Conservation (phyloP, 2,329 filamentous ascomycete genomes). For the Fusarium pseudograminearum region DNA sequence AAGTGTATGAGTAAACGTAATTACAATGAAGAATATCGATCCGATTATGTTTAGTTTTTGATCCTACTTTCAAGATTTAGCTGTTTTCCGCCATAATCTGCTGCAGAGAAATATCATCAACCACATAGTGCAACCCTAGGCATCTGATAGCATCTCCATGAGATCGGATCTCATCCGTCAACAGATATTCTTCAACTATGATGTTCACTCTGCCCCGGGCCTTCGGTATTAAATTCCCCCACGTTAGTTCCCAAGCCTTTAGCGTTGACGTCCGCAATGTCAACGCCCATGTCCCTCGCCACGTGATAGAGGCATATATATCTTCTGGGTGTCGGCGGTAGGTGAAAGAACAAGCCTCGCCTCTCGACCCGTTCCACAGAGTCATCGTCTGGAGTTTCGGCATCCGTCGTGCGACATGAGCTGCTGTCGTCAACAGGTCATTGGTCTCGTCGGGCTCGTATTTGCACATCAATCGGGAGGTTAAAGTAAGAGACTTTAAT, state of each 20-base stretch:
- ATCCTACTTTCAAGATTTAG: not conserved
- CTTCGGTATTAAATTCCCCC: not conserved
- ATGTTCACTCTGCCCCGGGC: not conserved
- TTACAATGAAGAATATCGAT: too few relatives aligned
- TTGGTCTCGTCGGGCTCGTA: not conserved
- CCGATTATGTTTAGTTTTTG: too few relatives aligned
- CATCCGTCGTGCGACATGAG: not conserved
- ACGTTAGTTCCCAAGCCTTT: not conserved
- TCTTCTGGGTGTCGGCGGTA: not conserved
- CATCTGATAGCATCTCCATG: slow-evolving; percentile 32
- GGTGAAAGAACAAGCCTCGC: slow-evolving; percentile 23
- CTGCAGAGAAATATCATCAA: slow-evolving; percentile 14
- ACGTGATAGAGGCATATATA: slow-evolving; percentile 1
- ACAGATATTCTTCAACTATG: not conserved
- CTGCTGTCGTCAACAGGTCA: slow-evolving; percentile 9
- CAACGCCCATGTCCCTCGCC: slow-evolving; percentile 21
- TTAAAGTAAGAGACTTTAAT: not conserved
- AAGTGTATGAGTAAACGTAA: too few relatives aligned
- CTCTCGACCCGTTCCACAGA: slow-evolving; percentile 26
- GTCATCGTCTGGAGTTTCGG: slow-evolving; percentile 21
- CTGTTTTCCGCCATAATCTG: slow-evolving; percentile 30
- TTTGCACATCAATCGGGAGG: not conserved
- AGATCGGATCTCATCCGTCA: slow-evolving; percentile 5
- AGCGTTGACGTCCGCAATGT: not conserved
- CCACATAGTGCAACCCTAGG: slow-evolving; percentile 17